Conservation (phyloP, 495 filamentous ascomycete species). For the Talaromyces stipitatus region DNA sequence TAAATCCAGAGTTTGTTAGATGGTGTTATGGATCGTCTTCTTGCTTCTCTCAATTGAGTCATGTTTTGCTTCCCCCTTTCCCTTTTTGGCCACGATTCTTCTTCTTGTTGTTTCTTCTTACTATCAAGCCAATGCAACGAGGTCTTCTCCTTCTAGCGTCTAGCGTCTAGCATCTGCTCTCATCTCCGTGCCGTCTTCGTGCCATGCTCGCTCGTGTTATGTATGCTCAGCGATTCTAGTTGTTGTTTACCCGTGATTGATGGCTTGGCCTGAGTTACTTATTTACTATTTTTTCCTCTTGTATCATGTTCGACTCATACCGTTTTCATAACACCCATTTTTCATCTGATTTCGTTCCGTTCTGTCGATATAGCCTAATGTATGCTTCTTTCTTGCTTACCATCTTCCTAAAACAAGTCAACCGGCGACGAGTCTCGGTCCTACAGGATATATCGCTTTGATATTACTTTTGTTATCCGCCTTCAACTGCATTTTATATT, state of each 20-base stretch:
- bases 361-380: background rate
- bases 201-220: background rate
- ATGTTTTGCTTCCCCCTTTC: background rate
- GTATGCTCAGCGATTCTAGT: slow-evolving; percentile 6
- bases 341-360: background rate
- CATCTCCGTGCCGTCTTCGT: background rate
- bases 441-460: too few species aligned
- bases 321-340: too few species aligned
- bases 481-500: too few species aligned
- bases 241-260: background rate
- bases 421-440: too few species aligned
- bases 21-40: background rate
- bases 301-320: background rate
- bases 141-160: background rate
- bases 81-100: background rate
- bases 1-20: background rate
- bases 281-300: background rate
- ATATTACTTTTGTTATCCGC: too few species aligned
- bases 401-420: background rate
- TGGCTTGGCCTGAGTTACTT: background rate
- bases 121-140: slow-evolving; percentile 6
- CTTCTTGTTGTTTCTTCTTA: background rate
- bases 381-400: background rate
- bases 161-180: slow-evolving; percentile 3
- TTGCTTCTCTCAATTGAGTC: background rate